phyloP scores from a whole-genome alignment of 2,329 filamentous ascomycete species.

The Alternaria sp. region DNA sequence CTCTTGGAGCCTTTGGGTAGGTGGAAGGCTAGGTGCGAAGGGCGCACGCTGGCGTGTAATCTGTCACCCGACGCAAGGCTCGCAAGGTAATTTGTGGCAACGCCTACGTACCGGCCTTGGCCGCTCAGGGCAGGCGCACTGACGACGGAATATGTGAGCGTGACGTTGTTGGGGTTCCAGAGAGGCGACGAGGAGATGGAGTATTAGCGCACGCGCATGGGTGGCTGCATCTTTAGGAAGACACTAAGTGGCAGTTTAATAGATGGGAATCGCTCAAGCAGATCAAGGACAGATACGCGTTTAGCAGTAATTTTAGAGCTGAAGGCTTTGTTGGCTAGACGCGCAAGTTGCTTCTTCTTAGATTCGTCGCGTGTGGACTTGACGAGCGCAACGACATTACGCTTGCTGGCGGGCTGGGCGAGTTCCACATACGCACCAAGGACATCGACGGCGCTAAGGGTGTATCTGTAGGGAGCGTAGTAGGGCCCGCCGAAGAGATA shows the following conservation, averaged over 20 bases:
- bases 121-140: slow-evolving; percentile 61
- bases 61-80: slow-evolving; percentile 53
- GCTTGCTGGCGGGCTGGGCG: slow-evolving; percentile 74
- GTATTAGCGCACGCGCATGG: slow-evolving; percentile 81
- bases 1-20: slow-evolving; percentile 54
- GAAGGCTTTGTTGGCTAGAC: slow-evolving; percentile 56
- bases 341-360: slow-evolving; percentile 59
- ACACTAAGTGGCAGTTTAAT: slow-evolving; percentile 69
- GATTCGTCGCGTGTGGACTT: slow-evolving; percentile 61
- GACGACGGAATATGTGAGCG: slow-evolving; percentile 74
- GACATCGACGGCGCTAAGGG: slow-evolving; percentile 70
- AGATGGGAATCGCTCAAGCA: slow-evolving; percentile 69
- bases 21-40: slow-evolving; percentile 55
- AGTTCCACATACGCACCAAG: slow-evolving; percentile 77
- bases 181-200: slow-evolving; percentile 80
- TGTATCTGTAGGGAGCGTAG: slow-evolving; percentile 70
- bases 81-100: slow-evolving; percentile 56
- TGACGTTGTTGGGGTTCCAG: slow-evolving; percentile 63
- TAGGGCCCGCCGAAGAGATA: slow-evolving; percentile 67
- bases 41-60: slow-evolving; percentile 55
- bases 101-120: slow-evolving; percentile 56
- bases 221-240: slow-evolving; percentile 76
- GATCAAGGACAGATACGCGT: slow-evolving; percentile 70
- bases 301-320: slow-evolving; percentile 57
- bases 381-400: slow-evolving; percentile 61